Evolutionary conservation across 441 rosid genomes (phyloP).

Genomic region (Pelargonium myrrhifolium): DNA sequence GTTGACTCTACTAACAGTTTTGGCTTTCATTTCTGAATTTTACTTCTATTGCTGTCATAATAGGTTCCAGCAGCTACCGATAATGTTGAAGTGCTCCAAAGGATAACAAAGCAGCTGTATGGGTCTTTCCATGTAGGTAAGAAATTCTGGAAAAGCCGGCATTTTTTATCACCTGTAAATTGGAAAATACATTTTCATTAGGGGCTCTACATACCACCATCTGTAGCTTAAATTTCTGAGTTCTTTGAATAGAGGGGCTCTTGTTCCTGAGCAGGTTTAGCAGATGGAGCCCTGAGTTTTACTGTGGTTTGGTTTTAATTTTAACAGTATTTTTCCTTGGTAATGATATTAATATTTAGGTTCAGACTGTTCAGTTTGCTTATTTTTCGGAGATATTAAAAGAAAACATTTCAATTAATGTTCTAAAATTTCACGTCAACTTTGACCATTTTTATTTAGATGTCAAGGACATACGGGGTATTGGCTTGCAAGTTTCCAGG

Average conservation of each 20-base stretch:
- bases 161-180: not conserved
- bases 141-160: slow-evolving; percentile 16
- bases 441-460: slow-evolving; percentile 32
- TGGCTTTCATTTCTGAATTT: not conserved
- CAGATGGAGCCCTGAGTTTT: not conserved
- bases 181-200: not conserved
- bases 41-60: slow-evolving; percentile 11
- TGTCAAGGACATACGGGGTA: slow-evolving; percentile 82
- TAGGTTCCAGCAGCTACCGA: slow-evolving; percentile 84
- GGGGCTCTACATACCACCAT: not conserved
- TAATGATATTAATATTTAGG: not conserved
- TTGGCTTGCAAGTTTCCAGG: slow-evolving; percentile 94
- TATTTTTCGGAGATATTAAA: not conserved
- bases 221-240: not conserved
- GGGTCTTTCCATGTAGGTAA: slow-evolving; percentile 64
- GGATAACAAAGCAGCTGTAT: slow-evolving; percentile 72
- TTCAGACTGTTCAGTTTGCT: not conserved
- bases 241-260: not conserved
- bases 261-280: not conserved
- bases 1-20: slow-evolving; percentile 2
- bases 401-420: not conserved
- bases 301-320: not conserved
- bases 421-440: not conserved
- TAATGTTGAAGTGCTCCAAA: slow-evolving; percentile 67
- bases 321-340: not conserved